Conservation (phyloP, 2,329 filamentous ascomycete genomes). For the Rhynchosporium agropyri region DNA sequence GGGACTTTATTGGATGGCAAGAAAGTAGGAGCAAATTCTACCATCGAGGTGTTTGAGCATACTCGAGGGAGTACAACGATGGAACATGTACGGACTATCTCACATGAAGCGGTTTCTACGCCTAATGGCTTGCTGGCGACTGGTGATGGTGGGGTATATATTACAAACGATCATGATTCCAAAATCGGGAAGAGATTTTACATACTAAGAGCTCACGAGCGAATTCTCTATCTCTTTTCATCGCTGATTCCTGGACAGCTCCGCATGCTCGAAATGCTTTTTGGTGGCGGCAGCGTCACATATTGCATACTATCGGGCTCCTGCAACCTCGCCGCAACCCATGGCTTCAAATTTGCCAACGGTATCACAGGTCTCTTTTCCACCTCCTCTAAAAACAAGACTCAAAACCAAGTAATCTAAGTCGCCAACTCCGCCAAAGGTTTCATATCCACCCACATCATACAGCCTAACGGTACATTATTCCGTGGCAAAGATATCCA, state of each 20-base stretch:
- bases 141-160: constrained; percentile 39
- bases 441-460: constrained; percentile 33
- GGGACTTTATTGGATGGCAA: constrained; percentile 37
- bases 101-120: constrained; percentile 35
- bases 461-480: constrained; percentile 17
- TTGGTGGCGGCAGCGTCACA: constrained; percentile 35
- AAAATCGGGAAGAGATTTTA: constrained; percentile 28
- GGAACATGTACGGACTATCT: constrained; percentile 40
- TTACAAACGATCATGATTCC: constrained; percentile 43
- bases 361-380: constrained; percentile 32
- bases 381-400: background rate
- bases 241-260: constrained; percentile 1
- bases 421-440: constrained; percentile 38
- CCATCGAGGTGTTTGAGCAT: constrained; percentile 43
- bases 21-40: constrained; percentile 41
- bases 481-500: constrained; percentile 29
- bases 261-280: constrained; percentile 32
- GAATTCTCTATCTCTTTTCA: background rate
- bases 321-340: constrained; percentile 32
- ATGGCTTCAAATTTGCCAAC: constrained; percentile 40
- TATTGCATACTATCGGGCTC: constrained; percentile 30
- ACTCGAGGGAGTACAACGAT: constrained; percentile 29
- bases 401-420: constrained; percentile 32
- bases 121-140: constrained; percentile 41
- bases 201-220: background rate